Conservation (phyloP, 805 yeast genomes). For the Nakazawaea ernobii region DNA sequence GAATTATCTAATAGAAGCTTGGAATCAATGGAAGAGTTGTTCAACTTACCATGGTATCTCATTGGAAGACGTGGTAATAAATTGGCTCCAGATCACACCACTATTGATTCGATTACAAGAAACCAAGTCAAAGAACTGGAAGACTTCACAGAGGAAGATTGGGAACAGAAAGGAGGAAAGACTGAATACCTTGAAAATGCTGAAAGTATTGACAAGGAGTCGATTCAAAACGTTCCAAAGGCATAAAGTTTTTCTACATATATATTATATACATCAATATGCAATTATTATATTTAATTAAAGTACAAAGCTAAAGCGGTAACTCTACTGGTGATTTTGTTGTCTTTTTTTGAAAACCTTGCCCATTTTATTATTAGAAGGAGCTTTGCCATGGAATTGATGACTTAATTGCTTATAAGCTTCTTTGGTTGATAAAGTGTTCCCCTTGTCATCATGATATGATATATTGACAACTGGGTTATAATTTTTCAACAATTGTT, state of each 20-base stretch:
- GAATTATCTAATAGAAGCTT: slow-evolving; percentile 46
- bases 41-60: slow-evolving; percentile 51
- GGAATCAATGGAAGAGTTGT: slow-evolving; percentile 47
- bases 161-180: slow-evolving; percentile 11
- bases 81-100: slow-evolving; percentile 47
- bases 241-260: too few relatives aligned
- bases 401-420: slow-evolving; percentile 77
- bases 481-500: slow-evolving; percentile 24
- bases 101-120: slow-evolving; percentile 6
- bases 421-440: slow-evolving; percentile 51
- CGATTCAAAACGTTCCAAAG: background rate
- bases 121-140: background rate
- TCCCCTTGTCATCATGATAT: slow-evolving; percentile 63
- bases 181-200: slow-evolving; percentile 6
- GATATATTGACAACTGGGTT: slow-evolving; percentile 46
- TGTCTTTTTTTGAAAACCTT: background rate
- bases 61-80: slow-evolving; percentile 50
- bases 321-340: too few relatives aligned
- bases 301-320: too few relatives aligned
- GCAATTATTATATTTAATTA: too few relatives aligned
- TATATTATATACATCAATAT: too few relatives aligned
- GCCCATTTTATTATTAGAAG: slow-evolving; percentile 5
- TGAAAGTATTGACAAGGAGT: background rate
- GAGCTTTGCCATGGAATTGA: slow-evolving; percentile 60
- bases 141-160: slow-evolving; percentile 2